A percentile compares a stretch with the other conserved stretches of the same genome.
These are phyloP conservation scores for Aureobasidium sp. DNA, from an alignment of 2,329 filamentous ascomycete species.

Conservation along the genomic window DNA sequence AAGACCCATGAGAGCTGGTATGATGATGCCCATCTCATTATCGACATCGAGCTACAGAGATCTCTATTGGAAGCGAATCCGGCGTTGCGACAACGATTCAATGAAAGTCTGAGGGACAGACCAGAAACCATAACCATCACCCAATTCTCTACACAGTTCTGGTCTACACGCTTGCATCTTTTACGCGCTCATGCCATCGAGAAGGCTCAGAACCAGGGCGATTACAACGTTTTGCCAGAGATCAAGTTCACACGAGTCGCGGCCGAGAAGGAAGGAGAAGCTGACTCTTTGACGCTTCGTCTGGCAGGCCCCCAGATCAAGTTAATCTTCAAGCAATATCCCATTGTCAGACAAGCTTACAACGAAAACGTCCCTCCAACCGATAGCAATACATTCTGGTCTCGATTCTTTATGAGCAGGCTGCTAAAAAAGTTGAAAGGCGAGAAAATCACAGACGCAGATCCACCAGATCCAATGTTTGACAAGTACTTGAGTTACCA, in stretches of 20 bases:
- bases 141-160: slow-evolving; percentile 88
- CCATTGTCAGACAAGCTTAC: slow-evolving; percentile 80
- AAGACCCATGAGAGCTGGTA: slow-evolving; percentile 57
- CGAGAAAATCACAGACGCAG: slow-evolving; percentile 71
- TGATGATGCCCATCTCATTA: slow-evolving; percentile 69
- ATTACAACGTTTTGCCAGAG: slow-evolving; percentile 88
- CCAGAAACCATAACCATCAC: slow-evolving; percentile 72
- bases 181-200: slow-evolving; percentile 88
- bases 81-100: slow-evolving; percentile 71
- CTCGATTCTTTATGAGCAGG: slow-evolving; percentile 83
- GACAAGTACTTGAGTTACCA: slow-evolving; percentile 77
- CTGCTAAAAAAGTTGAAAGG: slow-evolving; percentile 87
- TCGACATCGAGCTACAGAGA: slow-evolving; percentile 75
- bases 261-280: slow-evolving; percentile 46
- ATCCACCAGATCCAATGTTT: slow-evolving; percentile 68
- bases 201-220: slow-evolving; percentile 72
- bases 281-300: slow-evolving; percentile 65
- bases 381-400: slow-evolving; percentile 75
- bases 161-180: slow-evolving; percentile 79
- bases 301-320: slow-evolving; percentile 88
- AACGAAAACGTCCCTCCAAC: slow-evolving; percentile 80
- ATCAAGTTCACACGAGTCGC: slow-evolving; percentile 50
- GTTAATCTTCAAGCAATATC: slow-evolving; percentile 87
- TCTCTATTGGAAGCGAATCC: slow-evolving; percentile 77
- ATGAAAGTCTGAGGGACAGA: slow-evolving; percentile 74